Conservation (phyloP, 768 basidiomycete species). For the Hericium coralloides region DNA sequence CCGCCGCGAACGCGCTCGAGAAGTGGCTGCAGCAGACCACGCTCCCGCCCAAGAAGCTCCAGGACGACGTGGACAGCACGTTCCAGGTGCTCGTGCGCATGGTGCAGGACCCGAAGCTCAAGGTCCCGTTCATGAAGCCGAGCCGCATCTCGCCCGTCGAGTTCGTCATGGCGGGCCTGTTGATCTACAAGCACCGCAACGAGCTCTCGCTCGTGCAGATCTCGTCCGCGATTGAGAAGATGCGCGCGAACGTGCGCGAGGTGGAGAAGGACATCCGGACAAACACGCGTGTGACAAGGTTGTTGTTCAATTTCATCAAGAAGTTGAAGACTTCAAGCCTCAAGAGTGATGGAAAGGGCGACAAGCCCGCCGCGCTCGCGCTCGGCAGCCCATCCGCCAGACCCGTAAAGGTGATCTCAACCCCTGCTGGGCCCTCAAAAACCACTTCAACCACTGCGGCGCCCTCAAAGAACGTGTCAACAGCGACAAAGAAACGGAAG, state of each 20-base stretch:
- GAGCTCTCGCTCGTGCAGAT: constrained; percentile 30
- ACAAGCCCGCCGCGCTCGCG: constrained; percentile 1
- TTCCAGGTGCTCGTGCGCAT: constrained; percentile 41
- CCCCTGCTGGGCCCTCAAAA: no score
- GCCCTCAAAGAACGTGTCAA: not conserved
- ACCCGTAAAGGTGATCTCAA: no score
- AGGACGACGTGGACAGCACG: constrained; percentile 28
- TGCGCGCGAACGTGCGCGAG: constrained; percentile 48
- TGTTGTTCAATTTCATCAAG: constrained; percentile 45
- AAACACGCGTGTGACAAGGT: constrained; percentile 49
- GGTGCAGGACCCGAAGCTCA: constrained; percentile 27
- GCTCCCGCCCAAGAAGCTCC: constrained; percentile 23
- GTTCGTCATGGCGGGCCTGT: constrained; percentile 45
- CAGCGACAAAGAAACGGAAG: not conserved
- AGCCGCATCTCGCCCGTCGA: constrained; percentile 54
- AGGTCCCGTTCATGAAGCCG: constrained; percentile 29
- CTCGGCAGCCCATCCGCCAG: not conserved
- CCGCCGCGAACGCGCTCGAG: constrained; percentile 18
- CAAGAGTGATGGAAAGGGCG: constrained; percentile 13
- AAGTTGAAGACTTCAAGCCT: constrained; percentile 11
- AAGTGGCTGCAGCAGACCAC: constrained; percentile 20
- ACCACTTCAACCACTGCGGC: not conserved
- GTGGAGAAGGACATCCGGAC: constrained; percentile 57
- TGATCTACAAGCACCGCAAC: constrained; percentile 44
- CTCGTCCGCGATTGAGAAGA: constrained; percentile 33